Evolutionary conservation across 192 early-diverging fungal species (phyloP).

Genomic region (Podila horticola): DNA sequence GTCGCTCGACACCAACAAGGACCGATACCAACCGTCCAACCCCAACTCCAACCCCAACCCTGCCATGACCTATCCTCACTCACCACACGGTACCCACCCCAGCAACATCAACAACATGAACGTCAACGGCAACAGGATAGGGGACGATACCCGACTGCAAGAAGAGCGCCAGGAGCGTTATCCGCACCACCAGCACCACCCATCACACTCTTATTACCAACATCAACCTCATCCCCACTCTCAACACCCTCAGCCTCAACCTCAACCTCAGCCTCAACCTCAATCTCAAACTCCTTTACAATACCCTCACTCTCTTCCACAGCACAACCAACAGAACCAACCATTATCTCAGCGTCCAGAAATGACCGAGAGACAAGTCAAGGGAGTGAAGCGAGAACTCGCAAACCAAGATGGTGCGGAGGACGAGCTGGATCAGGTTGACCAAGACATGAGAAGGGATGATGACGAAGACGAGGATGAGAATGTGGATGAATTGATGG

Average conservation of each 20-base stretch:
- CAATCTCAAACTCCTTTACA: neutral
- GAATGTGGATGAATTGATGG: constrained; percentile 8
- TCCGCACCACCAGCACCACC: neutral
- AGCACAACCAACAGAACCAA: neutral
- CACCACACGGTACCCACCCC: neutral
- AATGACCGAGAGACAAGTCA: neutral
- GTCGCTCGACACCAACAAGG: neutral
- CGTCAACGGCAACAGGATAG: neutral
- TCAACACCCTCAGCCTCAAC: neutral
- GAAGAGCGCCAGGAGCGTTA: neutral
- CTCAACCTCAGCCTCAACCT: neutral
- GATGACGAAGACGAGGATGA: constrained; percentile 16
- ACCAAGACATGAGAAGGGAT: constrained; percentile 5
- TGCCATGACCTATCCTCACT: neutral
- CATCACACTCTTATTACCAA: neutral
- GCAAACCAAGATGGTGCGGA: neutral
- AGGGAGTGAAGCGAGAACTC: neutral
- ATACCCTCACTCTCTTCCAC: neutral
- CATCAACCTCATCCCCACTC: constrained; percentile 3
- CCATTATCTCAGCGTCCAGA: neutral
- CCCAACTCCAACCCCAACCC: neutral
- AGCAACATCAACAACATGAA: neutral
- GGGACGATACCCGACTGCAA: constrained; percentile 1
- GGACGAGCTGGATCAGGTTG: constrained; percentile 3
- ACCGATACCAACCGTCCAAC: neutral